These are phyloP conservation scores for Barbarea vulgaris DNA, from an alignment of 345 rosid species.

Conservation along the genomic window DNA sequence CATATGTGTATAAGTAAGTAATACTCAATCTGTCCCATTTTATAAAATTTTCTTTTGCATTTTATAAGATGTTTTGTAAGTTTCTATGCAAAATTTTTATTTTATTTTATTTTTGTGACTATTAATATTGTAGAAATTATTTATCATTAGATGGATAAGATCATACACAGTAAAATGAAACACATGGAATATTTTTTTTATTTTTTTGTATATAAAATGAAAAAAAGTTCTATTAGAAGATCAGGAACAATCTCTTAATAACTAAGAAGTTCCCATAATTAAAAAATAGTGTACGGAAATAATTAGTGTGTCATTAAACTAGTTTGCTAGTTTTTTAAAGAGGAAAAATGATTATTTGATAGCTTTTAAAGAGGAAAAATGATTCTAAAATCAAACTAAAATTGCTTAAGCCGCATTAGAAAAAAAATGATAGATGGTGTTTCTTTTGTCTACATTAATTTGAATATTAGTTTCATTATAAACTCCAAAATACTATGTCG, in stretches of 20 bases:
- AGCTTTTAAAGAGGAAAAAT: not conserved
- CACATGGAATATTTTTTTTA: too few species aligned
- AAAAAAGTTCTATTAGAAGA: not conserved
- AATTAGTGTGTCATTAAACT: not conserved
- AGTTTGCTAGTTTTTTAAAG: not conserved
- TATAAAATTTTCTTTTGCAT: too few species aligned
- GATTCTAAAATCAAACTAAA: not conserved
- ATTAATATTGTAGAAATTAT: too few species aligned
- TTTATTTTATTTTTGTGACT: too few species aligned
- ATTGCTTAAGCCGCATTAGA: not conserved
- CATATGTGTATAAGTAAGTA: not conserved
- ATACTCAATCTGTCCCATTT: too few species aligned
- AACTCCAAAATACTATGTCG: constrained; percentile 19
- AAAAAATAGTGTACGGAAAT: not conserved
- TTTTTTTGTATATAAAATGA: not conserved
- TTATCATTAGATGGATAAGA: too few species aligned
- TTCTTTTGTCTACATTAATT: not conserved
- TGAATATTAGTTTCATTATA: not conserved
- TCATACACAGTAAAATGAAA: too few species aligned
- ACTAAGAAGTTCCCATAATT: not conserved
- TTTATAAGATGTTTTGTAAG: too few species aligned
- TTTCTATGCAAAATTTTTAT: too few species aligned
- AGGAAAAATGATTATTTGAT: not conserved
- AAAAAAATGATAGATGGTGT: not conserved
- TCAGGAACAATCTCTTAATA: too few species aligned